Evolutionary conservation across 108 stramenopile genomes (phyloP).

Genomic region (Cyclotella choctawhatcheeana): DNA sequence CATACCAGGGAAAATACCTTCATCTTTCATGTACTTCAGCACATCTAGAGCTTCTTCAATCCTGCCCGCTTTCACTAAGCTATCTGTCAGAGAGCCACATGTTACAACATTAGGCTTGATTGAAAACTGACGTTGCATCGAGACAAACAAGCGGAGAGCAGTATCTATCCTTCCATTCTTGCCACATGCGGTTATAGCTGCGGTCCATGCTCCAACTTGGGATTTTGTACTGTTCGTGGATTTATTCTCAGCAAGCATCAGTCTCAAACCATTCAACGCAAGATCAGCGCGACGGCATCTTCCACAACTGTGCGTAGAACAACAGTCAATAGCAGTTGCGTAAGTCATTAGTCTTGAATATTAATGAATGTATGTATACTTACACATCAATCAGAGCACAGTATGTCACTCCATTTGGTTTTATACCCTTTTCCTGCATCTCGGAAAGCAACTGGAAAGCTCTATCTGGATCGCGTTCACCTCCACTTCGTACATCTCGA

Average conservation of each 20-base stretch:
- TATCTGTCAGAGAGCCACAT: slow-evolving; percentile 79
- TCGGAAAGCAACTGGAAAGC: slow-evolving; percentile 78
- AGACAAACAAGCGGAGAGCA: slow-evolving; percentile 66
- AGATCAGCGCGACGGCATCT: slow-evolving; percentile 75
- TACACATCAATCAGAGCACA: slow-evolving; percentile 84
- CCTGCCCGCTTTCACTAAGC: slow-evolving; percentile 60
- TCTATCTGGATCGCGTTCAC: slow-evolving; percentile 70
- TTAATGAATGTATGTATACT: background rate
- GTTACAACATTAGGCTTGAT: slow-evolving; percentile 82
- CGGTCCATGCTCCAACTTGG: slow-evolving; percentile 51
- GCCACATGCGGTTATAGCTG: slow-evolving; percentile 90
- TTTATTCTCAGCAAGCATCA: slow-evolving; percentile 68
- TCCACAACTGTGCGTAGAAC: slow-evolving; percentile 45
- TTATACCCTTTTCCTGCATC: slow-evolving; percentile 66
- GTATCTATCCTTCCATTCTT: slow-evolving; percentile 80
- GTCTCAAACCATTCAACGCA: slow-evolving; percentile 78
- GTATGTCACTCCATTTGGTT: slow-evolving; percentile 87
- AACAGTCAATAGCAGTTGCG: background rate
- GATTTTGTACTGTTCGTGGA: slow-evolving; percentile 34
- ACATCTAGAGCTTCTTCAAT: slow-evolving; percentile 72
- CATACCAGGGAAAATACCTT: slow-evolving; percentile 61
- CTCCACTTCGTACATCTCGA: slow-evolving; percentile 46
- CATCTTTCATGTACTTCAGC: slow-evolving; percentile 81
- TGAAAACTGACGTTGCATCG: slow-evolving; percentile 72
- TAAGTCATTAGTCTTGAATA: background rate